Evolutionary conservation across 2,329 filamentous ascomycete genomes (phyloP).

Genomic region (Plenodomus biglobosus): DNA sequence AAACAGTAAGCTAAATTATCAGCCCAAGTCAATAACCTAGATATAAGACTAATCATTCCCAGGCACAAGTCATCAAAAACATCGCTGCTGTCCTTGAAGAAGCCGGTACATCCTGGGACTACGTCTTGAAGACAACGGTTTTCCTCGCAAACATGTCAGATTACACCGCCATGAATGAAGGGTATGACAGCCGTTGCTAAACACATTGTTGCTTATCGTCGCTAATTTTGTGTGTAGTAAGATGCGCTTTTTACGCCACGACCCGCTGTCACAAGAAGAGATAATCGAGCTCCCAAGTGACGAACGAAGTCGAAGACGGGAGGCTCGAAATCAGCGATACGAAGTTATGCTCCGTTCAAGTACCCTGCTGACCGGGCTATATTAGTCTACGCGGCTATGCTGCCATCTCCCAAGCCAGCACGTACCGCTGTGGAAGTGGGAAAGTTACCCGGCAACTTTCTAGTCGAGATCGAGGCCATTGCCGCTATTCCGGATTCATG

Average conservation of each 20-base stretch:
- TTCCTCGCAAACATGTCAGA: constrained; percentile 39
- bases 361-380: background rate
- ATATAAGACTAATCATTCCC: constrained; percentile 2
- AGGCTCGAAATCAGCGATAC: too few relatives aligned
- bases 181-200: background rate
- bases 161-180: constrained; percentile 38
- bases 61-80: constrained; percentile 41
- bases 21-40: too few relatives aligned
- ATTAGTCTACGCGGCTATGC: constrained; percentile 29
- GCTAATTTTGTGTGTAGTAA: background rate
- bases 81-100: constrained; percentile 34
- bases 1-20: constrained; percentile 17
- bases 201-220: background rate
- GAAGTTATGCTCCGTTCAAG: background rate
- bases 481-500: constrained; percentile 32
- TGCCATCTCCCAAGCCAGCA: constrained; percentile 34
- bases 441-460: constrained; percentile 34
- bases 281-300: too few relatives aligned
- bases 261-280: too few relatives aligned
- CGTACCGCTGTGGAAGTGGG: constrained; percentile 36
- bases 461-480: constrained; percentile 39
- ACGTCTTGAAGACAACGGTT: constrained; percentile 39
- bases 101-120: constrained; percentile 38
- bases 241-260: background rate
- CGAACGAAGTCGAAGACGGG: too few relatives aligned